Evolutionary conservation across 2,329 filamentous ascomycete genomes (phyloP), one percentile per base, ranked within the genome.

Genomic region (Dendrostoma leiphaemia): DNA sequence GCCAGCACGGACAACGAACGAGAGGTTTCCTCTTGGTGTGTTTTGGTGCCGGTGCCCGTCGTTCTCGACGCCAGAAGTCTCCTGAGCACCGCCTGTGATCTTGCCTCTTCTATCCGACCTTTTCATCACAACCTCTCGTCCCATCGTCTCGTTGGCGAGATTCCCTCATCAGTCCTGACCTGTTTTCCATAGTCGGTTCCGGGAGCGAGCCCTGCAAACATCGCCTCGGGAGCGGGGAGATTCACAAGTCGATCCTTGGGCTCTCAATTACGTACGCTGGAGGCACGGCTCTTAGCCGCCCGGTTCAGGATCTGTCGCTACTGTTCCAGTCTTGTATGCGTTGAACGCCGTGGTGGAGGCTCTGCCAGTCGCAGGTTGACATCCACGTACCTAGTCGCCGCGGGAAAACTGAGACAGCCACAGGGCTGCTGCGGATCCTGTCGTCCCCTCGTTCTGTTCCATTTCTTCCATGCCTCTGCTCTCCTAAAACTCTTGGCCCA

Each of bases 261-360:
- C n/a, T 17, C 38, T 28, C 21, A n/a, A 43, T 48, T 57, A 54
- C 43, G 55, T 48, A 51, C 40, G 21, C 43, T 21, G 48, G 43
- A 43, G n/a, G 19, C 47, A 51, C 55, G 55, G 55, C 51, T 54
- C 37, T 32, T 54, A 44, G 51, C 55, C 49, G 48, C 55, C 55
- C 43, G 55, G 51, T 28, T 47, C 29, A 26, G 38, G 13, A 9
- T 19, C n/a, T 24, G 19, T 53, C 38, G 37, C 51, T 53, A 35
- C 43, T 47, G 47, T 51, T 35, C 37, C 35, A 44, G 48, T 28
- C 37, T 21, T 19, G 17, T 31, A 19, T 35, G 28, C 26, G 19
- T 41, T 23, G 32, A 28, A 15, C n/a, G 13, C 34, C n/a, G 29
- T 43, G 28, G 47, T 44, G 46, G 44, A 47, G 47, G 41, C 29